Conservation (phyloP, 2,329 filamentous ascomycete species). For the Albifimbria verrucaria region DNA sequence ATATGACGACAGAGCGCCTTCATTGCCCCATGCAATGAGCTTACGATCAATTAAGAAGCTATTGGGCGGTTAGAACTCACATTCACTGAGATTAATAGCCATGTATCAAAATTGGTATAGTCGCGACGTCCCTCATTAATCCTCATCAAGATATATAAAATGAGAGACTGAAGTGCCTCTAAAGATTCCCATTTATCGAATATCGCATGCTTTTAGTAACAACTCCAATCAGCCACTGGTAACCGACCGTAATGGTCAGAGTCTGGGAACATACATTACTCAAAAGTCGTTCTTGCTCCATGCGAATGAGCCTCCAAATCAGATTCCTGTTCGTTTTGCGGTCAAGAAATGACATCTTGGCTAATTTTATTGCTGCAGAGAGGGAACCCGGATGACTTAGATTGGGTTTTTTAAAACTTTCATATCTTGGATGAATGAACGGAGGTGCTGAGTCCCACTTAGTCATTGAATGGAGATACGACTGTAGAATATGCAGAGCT, state of each 20-base stretch:
- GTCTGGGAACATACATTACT: not conserved
- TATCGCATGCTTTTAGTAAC: not conserved
- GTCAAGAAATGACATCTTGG: slow-evolving; percentile 1
- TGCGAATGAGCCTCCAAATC: slow-evolving; percentile 5
- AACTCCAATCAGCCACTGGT: not conserved
- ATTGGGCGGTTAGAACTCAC: not conserved
- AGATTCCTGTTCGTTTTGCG: slow-evolving; percentile 2
- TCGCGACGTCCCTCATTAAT: slow-evolving; percentile 5
- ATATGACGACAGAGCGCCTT: slow-evolving; percentile 2
- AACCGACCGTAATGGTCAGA: not conserved
- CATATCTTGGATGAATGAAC: slow-evolving; percentile 4
- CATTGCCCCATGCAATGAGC: not conserved
- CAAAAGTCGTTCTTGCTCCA: slow-evolving; percentile 4
- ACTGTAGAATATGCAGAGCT: slow-evolving; percentile 3
- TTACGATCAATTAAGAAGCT: not conserved
- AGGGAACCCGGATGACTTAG: slow-evolving; percentile 1
- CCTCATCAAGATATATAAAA: slow-evolving; percentile 1
- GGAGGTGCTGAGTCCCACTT: not conserved
- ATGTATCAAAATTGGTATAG: slow-evolving; percentile 5
- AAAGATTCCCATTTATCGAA: slow-evolving; percentile 3
- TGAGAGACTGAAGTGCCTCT: slow-evolving; percentile 5
- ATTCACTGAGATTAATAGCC: not conserved
- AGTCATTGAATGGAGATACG: slow-evolving; percentile 1
- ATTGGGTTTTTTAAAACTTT: not conserved
- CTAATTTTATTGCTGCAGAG: not conserved